Evolutionary conservation across 2,329 filamentous ascomycete genomes (phyloP).

Genomic region (Xylariomycetidae sp.): DNA sequence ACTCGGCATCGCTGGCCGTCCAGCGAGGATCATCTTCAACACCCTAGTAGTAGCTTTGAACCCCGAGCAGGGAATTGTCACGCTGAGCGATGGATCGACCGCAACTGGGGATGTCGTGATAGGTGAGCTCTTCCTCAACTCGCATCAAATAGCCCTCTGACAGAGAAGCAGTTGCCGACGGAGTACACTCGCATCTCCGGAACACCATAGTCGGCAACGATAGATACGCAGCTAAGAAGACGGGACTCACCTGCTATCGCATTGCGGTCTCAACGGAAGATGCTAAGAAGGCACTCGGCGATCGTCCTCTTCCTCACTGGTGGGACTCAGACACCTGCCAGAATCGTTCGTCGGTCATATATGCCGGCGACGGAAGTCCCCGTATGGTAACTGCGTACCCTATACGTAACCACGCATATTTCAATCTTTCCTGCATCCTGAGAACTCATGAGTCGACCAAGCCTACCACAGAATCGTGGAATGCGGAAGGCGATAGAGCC

Average conservation of each 20-base stretch:
- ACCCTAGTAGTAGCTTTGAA: slow-evolving; percentile 15
- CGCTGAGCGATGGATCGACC: slow-evolving; percentile 14
- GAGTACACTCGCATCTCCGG: slow-evolving; percentile 19
- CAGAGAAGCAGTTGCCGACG: slow-evolving; percentile 18
- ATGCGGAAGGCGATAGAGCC: slow-evolving; percentile 15
- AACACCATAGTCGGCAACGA: slow-evolving; percentile 11
- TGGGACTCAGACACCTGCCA: slow-evolving; percentile 11
- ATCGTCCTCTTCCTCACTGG: slow-evolving; percentile 15
- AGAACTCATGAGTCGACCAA: slow-evolving; percentile 11
- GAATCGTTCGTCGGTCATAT: slow-evolving; percentile 9
- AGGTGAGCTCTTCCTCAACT: slow-evolving; percentile 6
- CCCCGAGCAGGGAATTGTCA: slow-evolving; percentile 14
- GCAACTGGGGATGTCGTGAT: slow-evolving; percentile 17
- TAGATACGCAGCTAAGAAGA: slow-evolving; percentile 12
- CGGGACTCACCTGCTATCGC: slow-evolving; percentile 17
- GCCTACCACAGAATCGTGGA: slow-evolving; percentile 13
- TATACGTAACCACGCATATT: slow-evolving; percentile 11
- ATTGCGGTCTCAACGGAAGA: slow-evolving; percentile 13
- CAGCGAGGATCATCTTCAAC: slow-evolving; percentile 12
- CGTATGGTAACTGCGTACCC: slow-evolving; percentile 15
- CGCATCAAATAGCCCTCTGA: background rate
- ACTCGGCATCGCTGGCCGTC: slow-evolving; percentile 12
- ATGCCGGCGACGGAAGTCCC: slow-evolving; percentile 14
- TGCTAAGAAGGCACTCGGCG: slow-evolving; percentile 13
- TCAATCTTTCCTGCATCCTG: slow-evolving; percentile 19